Evolutionary conservation across 2,329 filamentous ascomycete genomes (phyloP).

Genomic region (Penicillium sp.): DNA sequence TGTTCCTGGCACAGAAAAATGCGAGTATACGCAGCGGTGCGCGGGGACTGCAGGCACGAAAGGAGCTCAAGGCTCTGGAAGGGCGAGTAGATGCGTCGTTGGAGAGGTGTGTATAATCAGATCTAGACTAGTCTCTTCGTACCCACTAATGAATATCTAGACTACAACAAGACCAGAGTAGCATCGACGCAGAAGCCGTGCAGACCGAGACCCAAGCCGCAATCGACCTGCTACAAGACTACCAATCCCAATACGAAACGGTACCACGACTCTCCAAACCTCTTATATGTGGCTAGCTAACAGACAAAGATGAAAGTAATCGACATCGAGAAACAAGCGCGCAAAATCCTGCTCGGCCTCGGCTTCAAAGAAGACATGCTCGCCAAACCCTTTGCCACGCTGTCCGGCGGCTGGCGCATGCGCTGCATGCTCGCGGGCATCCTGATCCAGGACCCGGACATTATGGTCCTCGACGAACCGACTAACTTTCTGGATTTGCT

Average conservation of each 20-base stretch:
- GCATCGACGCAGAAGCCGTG: slow-evolving; percentile 55
- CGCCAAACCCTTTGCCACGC: slow-evolving; percentile 55
- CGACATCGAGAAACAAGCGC: slow-evolving; percentile 63
- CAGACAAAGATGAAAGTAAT: slow-evolving; percentile 49
- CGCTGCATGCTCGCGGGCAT: slow-evolving; percentile 61
- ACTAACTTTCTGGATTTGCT: slow-evolving; percentile 83
- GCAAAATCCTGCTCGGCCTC: slow-evolving; percentile 63
- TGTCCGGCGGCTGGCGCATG: slow-evolving; percentile 78
- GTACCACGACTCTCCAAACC: slow-evolving; percentile 27
- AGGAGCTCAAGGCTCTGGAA: slow-evolving; percentile 66
- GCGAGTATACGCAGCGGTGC: slow-evolving; percentile 71
- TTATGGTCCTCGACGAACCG: slow-evolving; percentile 79
- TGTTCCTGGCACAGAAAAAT: slow-evolving; percentile 69
- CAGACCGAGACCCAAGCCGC: slow-evolving; percentile 66
- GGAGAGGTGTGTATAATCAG: slow-evolving; percentile 41
- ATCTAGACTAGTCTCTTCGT: background rate
- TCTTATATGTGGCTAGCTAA: too few species aligned
- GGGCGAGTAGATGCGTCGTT: slow-evolving; percentile 59
- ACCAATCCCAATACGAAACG: slow-evolving; percentile 66
- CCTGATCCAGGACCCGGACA: slow-evolving; percentile 68
- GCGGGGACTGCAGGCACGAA: slow-evolving; percentile 71
- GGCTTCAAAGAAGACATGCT: slow-evolving; percentile 65
- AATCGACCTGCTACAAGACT: slow-evolving; percentile 63
- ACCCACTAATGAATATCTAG: slow-evolving; percentile 17
- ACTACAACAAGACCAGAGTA: slow-evolving; percentile 51